A percentile compares a stretch with the other conserved stretches of the same genome.
Conservation (phyloP, 306 rosid species). For the Leucaena leucocephala region DNA sequence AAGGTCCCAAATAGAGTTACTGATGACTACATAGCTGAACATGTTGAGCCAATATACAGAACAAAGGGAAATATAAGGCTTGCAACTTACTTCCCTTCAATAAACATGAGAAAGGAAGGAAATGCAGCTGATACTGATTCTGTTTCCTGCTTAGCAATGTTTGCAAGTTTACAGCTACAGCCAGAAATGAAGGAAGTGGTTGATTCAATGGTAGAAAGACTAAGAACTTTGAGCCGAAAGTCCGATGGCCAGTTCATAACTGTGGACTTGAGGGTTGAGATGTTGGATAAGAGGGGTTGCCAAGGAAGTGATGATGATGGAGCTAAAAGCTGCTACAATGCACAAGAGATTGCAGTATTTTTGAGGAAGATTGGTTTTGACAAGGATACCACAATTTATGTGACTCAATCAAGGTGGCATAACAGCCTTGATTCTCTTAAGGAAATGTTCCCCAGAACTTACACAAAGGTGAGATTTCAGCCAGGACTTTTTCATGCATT, state of each 20-base stretch:
- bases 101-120: slow-evolving; percentile 78
- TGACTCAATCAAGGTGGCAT: slow-evolving; percentile 94
- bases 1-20: slow-evolving; percentile 93
- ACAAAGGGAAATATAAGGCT: slow-evolving; percentile 76
- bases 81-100: slow-evolving; percentile 91
- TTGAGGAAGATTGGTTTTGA: slow-evolving; percentile 77
- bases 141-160: slow-evolving; percentile 90
- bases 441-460: slow-evolving; percentile 90
- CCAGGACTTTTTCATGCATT: not conserved
- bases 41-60: slow-evolving; percentile 74
- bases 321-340: slow-evolving; percentile 75
- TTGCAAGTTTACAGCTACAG: slow-evolving; percentile 85
- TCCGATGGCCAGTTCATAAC: slow-evolving; percentile 83
- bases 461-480: slow-evolving; percentile 69
- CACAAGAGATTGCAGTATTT: slow-evolving; percentile 78
- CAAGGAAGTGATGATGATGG: slow-evolving; percentile 66
- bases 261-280: slow-evolving; percentile 85
- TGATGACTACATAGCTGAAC: slow-evolving; percentile 77
- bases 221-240: slow-evolving; percentile 83
- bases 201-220: slow-evolving; percentile 81
- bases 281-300: slow-evolving; percentile 81
- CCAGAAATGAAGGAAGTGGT: slow-evolving; percentile 76
- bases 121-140: slow-evolving; percentile 60
- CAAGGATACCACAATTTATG: slow-evolving; percentile 89
- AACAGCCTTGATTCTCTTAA: slow-evolving; percentile 82